Percentiles rank a stretch among this genome's conserved stretches.
phyloP scores from a whole-genome alignment of 164 flowering plant genomes.

The Vitis riparia region DNA sequence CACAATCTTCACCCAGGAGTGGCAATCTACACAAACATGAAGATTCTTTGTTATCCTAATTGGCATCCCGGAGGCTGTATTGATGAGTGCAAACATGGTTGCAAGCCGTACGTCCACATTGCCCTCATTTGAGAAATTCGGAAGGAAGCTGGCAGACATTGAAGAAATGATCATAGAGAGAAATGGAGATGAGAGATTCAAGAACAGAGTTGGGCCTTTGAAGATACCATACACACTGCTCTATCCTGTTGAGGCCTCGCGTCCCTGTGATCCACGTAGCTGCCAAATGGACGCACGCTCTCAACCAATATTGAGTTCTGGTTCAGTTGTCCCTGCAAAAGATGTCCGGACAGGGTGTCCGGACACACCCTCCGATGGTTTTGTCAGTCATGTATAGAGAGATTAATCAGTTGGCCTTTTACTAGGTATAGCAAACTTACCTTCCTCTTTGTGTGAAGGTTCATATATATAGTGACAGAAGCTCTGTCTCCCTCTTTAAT shows the following conservation, averaged over 20 bases:
- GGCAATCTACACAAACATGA: conserved; percentile 40
- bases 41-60: conserved; percentile 37
- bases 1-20: conserved; percentile 37
- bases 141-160: conserved; percentile 21
- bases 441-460: too few relatives aligned
- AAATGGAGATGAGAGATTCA: conserved; percentile 25
- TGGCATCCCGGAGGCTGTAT: conserved; percentile 23
- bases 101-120: conserved; percentile 31
- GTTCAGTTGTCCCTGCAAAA: too few relatives aligned
- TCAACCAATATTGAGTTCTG: too few relatives aligned
- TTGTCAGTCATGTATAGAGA: too few relatives aligned
- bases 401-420: too few relatives aligned
- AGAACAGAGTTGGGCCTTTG: conserved; percentile 32
- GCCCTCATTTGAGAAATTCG: conserved; percentile 30
- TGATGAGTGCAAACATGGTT: conserved; percentile 27
- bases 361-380: too few relatives aligned
- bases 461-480: too few relatives aligned
- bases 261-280: too few relatives aligned
- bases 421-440: too few relatives aligned
- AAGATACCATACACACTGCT: conserved; percentile 36
- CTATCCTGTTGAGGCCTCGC: neutral
- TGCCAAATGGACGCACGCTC: too few relatives aligned
- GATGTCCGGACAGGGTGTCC: too few relatives aligned
- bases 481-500: too few relatives aligned
- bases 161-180: conserved; percentile 16